Percentiles rank a stretch among this genome's conserved stretches.
Conservation (phyloP, 768 basidiomycete species). For the Pisolithus marmoratus region DNA sequence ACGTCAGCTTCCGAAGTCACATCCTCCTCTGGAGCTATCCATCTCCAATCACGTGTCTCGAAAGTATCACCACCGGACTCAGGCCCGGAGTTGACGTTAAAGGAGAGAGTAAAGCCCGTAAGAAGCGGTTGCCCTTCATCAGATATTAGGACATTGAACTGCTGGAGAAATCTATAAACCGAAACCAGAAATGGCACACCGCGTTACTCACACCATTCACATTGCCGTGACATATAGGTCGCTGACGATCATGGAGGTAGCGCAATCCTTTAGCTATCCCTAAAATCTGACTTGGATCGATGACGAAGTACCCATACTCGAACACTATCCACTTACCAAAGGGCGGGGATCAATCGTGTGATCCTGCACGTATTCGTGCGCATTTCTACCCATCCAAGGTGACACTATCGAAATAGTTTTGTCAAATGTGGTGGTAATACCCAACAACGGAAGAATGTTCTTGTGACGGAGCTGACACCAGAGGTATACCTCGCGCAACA, state of each 20-base stretch:
- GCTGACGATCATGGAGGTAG: not conserved
- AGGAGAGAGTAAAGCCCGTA: not conserved
- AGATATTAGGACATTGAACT: not conserved
- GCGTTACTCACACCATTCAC: not conserved
- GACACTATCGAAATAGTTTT: conserved; percentile 14
- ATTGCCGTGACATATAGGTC: not conserved
- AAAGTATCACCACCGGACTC: not conserved
- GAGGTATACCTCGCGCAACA: not conserved
- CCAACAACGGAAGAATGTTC: conserved; percentile 15
- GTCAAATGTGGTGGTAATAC: conserved; percentile 13
- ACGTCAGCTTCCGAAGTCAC: not conserved
- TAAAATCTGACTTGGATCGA: not conserved
- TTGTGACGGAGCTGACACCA: conserved; percentile 13
- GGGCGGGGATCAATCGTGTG: not conserved
- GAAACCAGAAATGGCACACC: too few species aligned
- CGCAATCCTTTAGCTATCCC: not conserved
- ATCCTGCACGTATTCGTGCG: not conserved
- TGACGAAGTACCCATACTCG: not conserved
- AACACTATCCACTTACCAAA: not conserved
- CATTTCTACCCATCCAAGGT: conserved; percentile 11
- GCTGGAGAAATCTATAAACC: not conserved
- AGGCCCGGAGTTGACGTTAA: not conserved
- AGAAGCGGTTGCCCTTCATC: not conserved
- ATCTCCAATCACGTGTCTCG: not conserved
- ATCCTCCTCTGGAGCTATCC: not conserved